Conservation (phyloP, 2,329 filamentous ascomycete genomes). For the Diplocarpon mali region DNA sequence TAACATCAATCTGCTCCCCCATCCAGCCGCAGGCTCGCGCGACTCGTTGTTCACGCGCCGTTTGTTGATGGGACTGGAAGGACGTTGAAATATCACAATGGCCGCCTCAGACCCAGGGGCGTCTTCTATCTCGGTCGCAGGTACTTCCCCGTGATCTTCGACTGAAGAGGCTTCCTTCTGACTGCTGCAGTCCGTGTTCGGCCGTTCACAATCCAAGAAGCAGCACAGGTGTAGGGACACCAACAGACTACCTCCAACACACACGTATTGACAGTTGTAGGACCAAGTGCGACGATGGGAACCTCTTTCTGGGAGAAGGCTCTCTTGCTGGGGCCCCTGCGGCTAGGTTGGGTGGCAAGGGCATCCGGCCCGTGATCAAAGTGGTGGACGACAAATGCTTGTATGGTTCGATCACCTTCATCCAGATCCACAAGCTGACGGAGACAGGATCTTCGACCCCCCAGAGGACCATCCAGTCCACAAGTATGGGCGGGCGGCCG, state of each 20-base stretch:
- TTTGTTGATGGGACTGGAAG: conserved; percentile 7
- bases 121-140: conserved; percentile 29
- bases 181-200: conserved; percentile 49
- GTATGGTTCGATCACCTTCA: conserved; percentile 43
- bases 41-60: conserved; percentile 6
- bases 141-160: conserved; percentile 12
- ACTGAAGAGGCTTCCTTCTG: neutral
- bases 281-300: conserved; percentile 63
- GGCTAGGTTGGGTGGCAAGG: conserved; percentile 75
- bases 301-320: conserved; percentile 90
- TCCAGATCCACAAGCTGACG: conserved; percentile 7
- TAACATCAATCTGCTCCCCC: neutral
- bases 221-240: conserved; percentile 64
- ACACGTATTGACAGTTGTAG: conserved; percentile 18
- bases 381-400: conserved; percentile 92
- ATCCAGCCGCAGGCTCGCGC: neutral
- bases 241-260: neutral
- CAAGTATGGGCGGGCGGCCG: conserved; percentile 70
- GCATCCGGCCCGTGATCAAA: conserved; percentile 85
- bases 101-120: conserved; percentile 21
- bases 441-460: conserved; percentile 78
- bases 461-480: conserved; percentile 91
- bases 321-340: conserved; percentile 80
- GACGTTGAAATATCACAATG: conserved; percentile 14
- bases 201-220: conserved; percentile 78